A percentile compares a stretch with the other conserved stretches of the same genome.
phyloP scores from a whole-genome alignment of 495 filamentous ascomycete genomes.

The Neurospora sp. region DNA sequence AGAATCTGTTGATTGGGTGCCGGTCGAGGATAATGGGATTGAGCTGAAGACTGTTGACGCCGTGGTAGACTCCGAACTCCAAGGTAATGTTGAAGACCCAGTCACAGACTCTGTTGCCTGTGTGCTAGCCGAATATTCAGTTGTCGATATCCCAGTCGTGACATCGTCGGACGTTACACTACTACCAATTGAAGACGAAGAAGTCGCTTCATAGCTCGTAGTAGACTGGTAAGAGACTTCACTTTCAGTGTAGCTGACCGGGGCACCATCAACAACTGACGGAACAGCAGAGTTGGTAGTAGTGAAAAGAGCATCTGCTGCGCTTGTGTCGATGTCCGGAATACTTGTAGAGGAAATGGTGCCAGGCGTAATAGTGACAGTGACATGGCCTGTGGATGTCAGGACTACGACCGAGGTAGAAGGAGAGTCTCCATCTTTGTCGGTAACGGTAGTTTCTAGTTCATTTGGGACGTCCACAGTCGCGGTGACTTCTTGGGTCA shows the following conservation, averaged over 20 bases:
- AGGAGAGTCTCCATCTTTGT: neutral
- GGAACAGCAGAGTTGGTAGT: neutral
- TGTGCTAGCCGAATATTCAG: neutral
- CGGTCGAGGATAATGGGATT: neutral
- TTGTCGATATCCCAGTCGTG: neutral
- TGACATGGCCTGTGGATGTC: neutral
- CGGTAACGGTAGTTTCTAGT: neutral
- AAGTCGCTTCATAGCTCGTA: neutral
- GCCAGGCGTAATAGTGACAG: neutral
- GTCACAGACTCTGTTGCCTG: neutral
- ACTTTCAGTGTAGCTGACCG: neutral
- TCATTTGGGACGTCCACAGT: neutral
- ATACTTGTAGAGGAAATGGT: neutral
- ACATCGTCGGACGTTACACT: neutral
- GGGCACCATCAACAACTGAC: neutral
- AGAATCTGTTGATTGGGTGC: neutral
- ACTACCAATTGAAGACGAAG: neutral
- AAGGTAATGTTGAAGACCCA: neutral
- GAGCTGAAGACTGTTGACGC: too few species aligned
- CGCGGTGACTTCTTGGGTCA: neutral
- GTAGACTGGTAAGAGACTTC: neutral
- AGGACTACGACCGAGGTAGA: neutral
- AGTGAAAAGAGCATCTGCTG: neutral
- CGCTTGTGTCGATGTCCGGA: neutral
- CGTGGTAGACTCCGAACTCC: neutral